A percentile compares a stretch with the other conserved stretches of the same genome.
Conservation (phyloP, 306 rosid genomes). For the Lotus japonicus region DNA sequence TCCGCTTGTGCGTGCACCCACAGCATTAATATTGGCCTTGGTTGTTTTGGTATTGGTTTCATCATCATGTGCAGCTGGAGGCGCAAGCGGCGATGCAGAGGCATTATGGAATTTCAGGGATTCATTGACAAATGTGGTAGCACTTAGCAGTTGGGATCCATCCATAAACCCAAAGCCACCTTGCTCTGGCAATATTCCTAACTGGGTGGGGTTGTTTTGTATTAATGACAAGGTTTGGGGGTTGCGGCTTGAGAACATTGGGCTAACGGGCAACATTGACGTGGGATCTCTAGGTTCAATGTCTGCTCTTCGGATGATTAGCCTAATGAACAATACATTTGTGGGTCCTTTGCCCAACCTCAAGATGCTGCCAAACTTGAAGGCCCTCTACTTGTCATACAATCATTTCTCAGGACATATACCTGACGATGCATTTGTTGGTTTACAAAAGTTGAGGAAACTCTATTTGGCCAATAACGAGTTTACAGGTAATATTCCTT, state of each 20-base stretch:
- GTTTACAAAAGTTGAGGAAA: slow-evolving; percentile 48
- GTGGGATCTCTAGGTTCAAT: slow-evolving; percentile 33
- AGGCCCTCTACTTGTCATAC: slow-evolving; percentile 49
- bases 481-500: slow-evolving; percentile 62
- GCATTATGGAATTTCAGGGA: slow-evolving; percentile 50
- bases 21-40: not conserved
- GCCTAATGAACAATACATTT: slow-evolving; percentile 82
- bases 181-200: slow-evolving; percentile 34
- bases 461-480: slow-evolving; percentile 46
- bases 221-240: slow-evolving; percentile 46
- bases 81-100: slow-evolving; percentile 17
- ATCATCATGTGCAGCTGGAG: not conserved
- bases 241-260: slow-evolving; percentile 57
- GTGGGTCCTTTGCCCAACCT: slow-evolving; percentile 58
- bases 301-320: slow-evolving; percentile 35
- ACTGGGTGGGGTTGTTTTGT: slow-evolving; percentile 72
- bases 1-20: slow-evolving; percentile 73
- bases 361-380: slow-evolving; percentile 30
- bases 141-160: slow-evolving; percentile 55
- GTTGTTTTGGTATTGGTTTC: slow-evolving; percentile 21
- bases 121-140: slow-evolving; percentile 26
- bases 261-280: slow-evolving; percentile 51
- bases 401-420: slow-evolving; percentile 72
- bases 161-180: slow-evolving; percentile 36
- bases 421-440: slow-evolving; percentile 55